Base-by-base conservation (phyloP, 2,329 filamentous ascomycete species). In the Parasarocladium wereldwijsianum region DNA sequence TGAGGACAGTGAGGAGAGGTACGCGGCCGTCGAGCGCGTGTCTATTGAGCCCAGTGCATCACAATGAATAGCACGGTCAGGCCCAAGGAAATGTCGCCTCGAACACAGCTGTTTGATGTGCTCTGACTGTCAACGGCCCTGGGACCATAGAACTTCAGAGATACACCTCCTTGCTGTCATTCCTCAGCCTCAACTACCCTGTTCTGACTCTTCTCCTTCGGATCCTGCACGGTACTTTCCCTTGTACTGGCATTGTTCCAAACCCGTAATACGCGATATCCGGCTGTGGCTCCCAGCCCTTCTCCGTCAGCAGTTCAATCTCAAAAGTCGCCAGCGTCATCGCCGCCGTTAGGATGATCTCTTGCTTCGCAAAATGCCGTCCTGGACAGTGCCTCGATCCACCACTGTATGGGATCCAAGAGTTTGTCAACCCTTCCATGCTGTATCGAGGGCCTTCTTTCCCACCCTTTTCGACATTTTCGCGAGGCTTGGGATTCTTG, bases 1-100 rank as follows among this genome's bases (percentile, higher is more conserved):
- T 13, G 50, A 70, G 17, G 56, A 66, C 7, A 55, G 64, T 3
- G 66, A 63, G 8, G 33, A 30, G n/a, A n/a, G n/a, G n/a, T n/a
- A n/a, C n/a, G n/a, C n/a, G n/a, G n/a, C n/a, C n/a, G n/a, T n/a
- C n/a, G n/a, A n/a, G n/a, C n/a, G n/a, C n/a, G n/a, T n/a, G n/a
- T n/a, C n/a, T n/a, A n/a, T n/a, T n/a, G n/a, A n/a, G n/a, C n/a
- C n/a, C n/a, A n/a, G n/a, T n/a, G n/a, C n/a, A n/a, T n/a, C n/a
- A n/a, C n/a, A n/a, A n/a, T n/a, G n/a, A n/a, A n/a, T n/a, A n/a
- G n/a, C n/a, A n/a, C n/a, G n/a, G n/a, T n/a, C n/a, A n/a, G n/a
- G n/a, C n/a, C n/a, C n/a, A n/a, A n/a, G n/a, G n/a, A n/a, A n/a
- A n/a, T n/a, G n/a, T n/a, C n/a, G n/a, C n/a, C n/a, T n/a, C n/a